These are phyloP conservation scores for Pyrenochaeta sp. DNA, from an alignment of 2,329 filamentous ascomycete genomes.

Conservation along the genomic window DNA sequence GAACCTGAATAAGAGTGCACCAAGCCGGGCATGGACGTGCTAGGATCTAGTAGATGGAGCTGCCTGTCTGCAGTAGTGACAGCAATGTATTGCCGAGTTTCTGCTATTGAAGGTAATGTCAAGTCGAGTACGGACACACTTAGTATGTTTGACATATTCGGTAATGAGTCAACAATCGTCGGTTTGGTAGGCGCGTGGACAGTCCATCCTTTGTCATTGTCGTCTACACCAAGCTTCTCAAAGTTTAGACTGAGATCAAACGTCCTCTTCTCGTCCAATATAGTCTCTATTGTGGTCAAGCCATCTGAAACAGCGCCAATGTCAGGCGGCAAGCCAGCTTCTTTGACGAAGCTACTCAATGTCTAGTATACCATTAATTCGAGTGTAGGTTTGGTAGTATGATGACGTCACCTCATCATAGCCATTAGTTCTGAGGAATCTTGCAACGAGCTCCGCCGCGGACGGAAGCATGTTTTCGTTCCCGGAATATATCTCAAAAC, in stretches of 20 bases:
- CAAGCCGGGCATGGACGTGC: constrained; percentile 41
- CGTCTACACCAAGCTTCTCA: constrained; percentile 62
- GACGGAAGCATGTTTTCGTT: constrained; percentile 44
- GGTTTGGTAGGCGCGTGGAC: constrained; percentile 57
- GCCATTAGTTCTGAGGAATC: constrained; percentile 51
- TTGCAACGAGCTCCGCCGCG: constrained; percentile 53
- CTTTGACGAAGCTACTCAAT: constrained; percentile 64
- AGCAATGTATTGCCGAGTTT: constrained; percentile 35
- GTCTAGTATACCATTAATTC: constrained; percentile 53
- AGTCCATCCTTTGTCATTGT: constrained; percentile 56
- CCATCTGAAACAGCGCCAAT: constrained; percentile 54
- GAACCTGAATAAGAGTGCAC: constrained; percentile 49
- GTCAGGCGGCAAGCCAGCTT: constrained; percentile 63
- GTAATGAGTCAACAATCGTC: constrained; percentile 52
- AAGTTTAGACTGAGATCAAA: constrained; percentile 66
- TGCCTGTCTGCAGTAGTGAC: constrained; percentile 52
- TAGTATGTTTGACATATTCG: constrained; percentile 63
- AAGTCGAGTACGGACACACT: constrained; percentile 56
- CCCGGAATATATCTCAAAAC: constrained; percentile 1
- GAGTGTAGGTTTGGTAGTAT: background rate
- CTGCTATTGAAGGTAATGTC: constrained; percentile 20
- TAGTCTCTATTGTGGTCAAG: constrained; percentile 64
- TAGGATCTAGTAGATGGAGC: constrained; percentile 57
- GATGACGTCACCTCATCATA: constrained; percentile 49
- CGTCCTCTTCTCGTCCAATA: constrained; percentile 68